phyloP scores from a whole-genome alignment of 768 basidiomycete genomes.

The Rhizopogon roseolus region DNA sequence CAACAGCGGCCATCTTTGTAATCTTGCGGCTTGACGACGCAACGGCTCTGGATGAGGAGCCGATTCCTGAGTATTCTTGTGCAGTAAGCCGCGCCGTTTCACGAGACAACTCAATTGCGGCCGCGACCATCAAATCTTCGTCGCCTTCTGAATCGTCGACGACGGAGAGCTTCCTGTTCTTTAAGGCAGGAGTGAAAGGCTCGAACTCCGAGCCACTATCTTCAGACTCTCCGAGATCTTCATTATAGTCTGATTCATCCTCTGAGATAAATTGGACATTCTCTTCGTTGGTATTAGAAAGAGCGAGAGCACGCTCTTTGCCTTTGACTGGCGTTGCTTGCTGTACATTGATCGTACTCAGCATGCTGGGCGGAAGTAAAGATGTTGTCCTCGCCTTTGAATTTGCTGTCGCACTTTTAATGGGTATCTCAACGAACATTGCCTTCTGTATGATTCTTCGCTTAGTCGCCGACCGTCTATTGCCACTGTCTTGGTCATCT shows the following conservation, averaged over 20 bases:
- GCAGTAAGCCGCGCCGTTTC: conserved; percentile 27
- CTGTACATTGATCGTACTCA: conserved; percentile 8
- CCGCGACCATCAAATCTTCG: conserved; percentile 45
- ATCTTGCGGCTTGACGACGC: conserved; percentile 28
- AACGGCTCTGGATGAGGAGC: conserved; percentile 20
- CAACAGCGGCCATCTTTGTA: conserved; percentile 41
- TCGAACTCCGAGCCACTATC: conserved; percentile 59
- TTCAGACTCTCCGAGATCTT: conserved; percentile 44
- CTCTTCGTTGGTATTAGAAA: conserved; percentile 21
- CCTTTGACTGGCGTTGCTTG: conserved; percentile 17
- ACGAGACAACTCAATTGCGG: conserved; percentile 53
- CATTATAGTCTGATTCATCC: conserved; percentile 37
- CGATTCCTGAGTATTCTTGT: conserved; percentile 25
- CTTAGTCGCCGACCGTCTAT: conserved; percentile 20
- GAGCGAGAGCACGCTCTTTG: conserved; percentile 18
- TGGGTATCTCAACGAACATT: conserved; percentile 16
- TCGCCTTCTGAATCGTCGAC: conserved; percentile 16
- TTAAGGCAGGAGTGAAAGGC: conserved; percentile 5
- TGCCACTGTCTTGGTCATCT: conserved; percentile 10
- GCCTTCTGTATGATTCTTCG: conserved; percentile 28
- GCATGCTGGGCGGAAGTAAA: conserved; percentile 5
- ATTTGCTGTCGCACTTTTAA: conserved; percentile 3
- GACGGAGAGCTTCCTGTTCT: background rate
- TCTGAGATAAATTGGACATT: conserved; percentile 13
- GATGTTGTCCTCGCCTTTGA: conserved; percentile 18